Percentiles rank a stretch among this genome's conserved stretches.
Evolutionary conservation across 2,329 filamentous ascomycete species (phyloP).

Genomic region (Colletotrichum incanum): DNA sequence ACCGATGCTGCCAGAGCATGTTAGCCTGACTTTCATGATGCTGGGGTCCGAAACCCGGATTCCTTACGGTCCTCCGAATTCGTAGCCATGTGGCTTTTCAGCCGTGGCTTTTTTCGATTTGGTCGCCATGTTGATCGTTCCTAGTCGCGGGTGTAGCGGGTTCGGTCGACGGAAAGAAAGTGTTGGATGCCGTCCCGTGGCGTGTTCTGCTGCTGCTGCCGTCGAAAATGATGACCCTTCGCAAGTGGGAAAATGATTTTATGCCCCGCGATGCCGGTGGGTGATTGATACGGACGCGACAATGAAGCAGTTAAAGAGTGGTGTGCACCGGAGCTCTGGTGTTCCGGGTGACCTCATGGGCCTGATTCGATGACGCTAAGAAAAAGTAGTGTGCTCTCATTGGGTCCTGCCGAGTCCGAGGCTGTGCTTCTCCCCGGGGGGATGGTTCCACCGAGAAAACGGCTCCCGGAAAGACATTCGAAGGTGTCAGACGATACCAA

Average conservation of each 20-base stretch:
- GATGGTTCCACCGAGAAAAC: conserved; percentile 40
- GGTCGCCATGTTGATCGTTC: conserved; percentile 50
- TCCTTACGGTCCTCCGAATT: conserved; percentile 68
- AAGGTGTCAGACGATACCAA: conserved; percentile 25
- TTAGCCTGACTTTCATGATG: not conserved
- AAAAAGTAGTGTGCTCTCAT: conserved; percentile 6
- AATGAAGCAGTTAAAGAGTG: not conserved
- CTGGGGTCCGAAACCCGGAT: rapidly evolving
- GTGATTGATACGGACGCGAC: not conserved
- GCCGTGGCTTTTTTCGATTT: conserved; percentile 49
- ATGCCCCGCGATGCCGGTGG: not conserved
- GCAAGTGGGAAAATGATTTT: not conserved
- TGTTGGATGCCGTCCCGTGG: too few relatives aligned
- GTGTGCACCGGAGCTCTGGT: conserved; percentile 44
- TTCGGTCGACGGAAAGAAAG: not conserved
- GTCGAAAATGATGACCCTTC: not conserved
- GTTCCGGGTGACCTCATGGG: conserved; percentile 50
- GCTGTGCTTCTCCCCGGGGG: conserved; percentile 10
- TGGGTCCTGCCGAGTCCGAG: conserved; percentile 7
- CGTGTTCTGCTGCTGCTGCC: not conserved
- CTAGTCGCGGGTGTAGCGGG: not conserved
- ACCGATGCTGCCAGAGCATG: conserved; percentile 68
- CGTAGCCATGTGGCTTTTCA: conserved; percentile 61
- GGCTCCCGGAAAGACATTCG: conserved; percentile 16
- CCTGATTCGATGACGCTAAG: conserved; percentile 39